Evolutionary conservation across 345 rosid species (phyloP).

Genomic region (Noccaea bulbosa): DNA sequence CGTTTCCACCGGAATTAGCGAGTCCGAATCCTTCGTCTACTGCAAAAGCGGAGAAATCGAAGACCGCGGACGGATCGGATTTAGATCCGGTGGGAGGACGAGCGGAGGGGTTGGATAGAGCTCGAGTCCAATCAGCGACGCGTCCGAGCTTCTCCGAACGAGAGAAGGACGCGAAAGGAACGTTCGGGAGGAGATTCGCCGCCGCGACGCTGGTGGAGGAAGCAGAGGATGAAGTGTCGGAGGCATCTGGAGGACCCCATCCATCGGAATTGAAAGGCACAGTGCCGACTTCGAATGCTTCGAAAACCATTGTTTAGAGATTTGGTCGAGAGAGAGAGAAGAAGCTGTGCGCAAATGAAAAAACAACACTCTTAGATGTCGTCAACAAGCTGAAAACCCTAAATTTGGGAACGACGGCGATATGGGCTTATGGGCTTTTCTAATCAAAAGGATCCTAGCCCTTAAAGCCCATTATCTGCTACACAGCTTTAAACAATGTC

Average conservation of each 20-base stretch:
- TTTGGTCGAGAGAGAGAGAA: slow-evolving; percentile 14
- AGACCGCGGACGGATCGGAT: slow-evolving; percentile 51
- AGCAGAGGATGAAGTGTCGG: slow-evolving; percentile 36
- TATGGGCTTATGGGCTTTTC: slow-evolving; percentile 20
- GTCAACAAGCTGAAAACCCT: slow-evolving; percentile 29
- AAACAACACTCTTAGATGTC: background rate
- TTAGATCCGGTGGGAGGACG: slow-evolving; percentile 48
- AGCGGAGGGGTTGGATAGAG: slow-evolving; percentile 47
- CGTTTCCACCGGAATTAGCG: slow-evolving; percentile 40
- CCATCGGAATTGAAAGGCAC: slow-evolving; percentile 95
- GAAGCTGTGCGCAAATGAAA: background rate
- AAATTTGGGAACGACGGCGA: background rate
- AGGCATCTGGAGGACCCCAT: slow-evolving; percentile 78
- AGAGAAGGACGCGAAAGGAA: slow-evolving; percentile 84
- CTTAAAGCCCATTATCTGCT: slow-evolving; percentile 11
- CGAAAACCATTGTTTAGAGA: slow-evolving; percentile 39
- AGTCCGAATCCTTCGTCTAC: slow-evolving; percentile 70
- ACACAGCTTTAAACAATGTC: background rate
- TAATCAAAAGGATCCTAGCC: background rate
- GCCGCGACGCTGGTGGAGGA: slow-evolving; percentile 48
- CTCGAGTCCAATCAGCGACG: slow-evolving; percentile 89
- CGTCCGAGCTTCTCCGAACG: slow-evolving; percentile 95
- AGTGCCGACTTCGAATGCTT: slow-evolving; percentile 73
- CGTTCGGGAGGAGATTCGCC: slow-evolving; percentile 59
- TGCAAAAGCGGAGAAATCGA: slow-evolving; percentile 74